These are phyloP conservation scores for Ambrosia hybrid DNA, from an alignment of 140 eudicot species.

Conservation along the genomic window DNA sequence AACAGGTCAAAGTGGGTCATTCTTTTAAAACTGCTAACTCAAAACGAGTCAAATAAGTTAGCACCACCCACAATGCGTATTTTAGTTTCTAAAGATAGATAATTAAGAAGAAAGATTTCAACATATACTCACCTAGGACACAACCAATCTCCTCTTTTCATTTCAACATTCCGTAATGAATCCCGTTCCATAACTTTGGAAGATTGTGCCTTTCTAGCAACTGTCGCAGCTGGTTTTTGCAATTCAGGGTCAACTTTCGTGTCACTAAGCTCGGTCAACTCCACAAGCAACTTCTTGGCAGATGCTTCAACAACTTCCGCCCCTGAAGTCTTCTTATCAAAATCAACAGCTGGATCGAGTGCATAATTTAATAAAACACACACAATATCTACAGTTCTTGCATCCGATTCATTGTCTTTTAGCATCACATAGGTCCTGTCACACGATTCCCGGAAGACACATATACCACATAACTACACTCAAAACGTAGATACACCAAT, in stretches of 20 bases:
- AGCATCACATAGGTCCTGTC: constrained; percentile 72
- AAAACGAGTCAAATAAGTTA: too few relatives aligned
- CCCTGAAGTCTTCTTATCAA: constrained; percentile 45
- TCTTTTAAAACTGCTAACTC: too few relatives aligned
- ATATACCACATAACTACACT: constrained; percentile 69
- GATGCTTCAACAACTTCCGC: constrained; percentile 59
- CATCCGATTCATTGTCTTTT: constrained; percentile 60
- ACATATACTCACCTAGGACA: constrained; percentile 61
- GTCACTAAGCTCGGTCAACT: constrained; percentile 75
- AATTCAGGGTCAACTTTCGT: constrained; percentile 48
- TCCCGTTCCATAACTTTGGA: constrained; percentile 14
- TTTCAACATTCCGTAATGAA: constrained; percentile 43
- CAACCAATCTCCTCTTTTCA: constrained; percentile 81
- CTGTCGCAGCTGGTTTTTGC: constrained; percentile 40
- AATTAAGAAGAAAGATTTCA: too few relatives aligned
- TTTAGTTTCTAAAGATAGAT: too few relatives aligned
- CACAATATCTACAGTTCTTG: constrained; percentile 78
- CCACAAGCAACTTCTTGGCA: constrained; percentile 64
- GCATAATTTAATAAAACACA: constrained; percentile 65
- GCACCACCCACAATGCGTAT: too few relatives aligned
- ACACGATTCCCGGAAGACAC: constrained; percentile 74
- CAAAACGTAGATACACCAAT: not conserved
- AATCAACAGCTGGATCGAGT: constrained; percentile 60
- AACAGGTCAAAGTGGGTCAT: too few relatives aligned
- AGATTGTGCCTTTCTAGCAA: constrained; percentile 37